These are phyloP conservation scores for Solanum habrochaites DNA, from an alignment of 257 asterid species.

Conservation along the genomic window DNA sequence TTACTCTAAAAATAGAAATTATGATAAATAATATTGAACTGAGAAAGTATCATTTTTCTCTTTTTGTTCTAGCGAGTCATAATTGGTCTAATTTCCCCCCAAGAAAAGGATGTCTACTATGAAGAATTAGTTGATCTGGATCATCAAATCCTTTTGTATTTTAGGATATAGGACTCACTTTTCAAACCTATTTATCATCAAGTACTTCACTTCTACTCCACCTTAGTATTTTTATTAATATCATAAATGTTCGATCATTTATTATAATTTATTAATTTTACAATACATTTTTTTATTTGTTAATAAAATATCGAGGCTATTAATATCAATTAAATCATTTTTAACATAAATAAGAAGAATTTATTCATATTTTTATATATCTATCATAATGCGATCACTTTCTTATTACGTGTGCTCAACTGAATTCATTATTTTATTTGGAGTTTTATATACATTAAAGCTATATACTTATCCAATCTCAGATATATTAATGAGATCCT, in stretches of 20 bases:
- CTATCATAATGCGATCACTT: neutral
- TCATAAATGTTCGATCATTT: neutral
- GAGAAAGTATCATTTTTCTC: neutral
- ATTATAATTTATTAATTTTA: neutral
- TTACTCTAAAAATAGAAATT: too few relatives aligned
- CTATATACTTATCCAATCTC: neutral
- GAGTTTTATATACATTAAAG: too few relatives aligned
- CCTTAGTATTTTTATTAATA: neutral
- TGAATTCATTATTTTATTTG: neutral
- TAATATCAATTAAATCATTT: neutral
- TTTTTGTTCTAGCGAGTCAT: neutral
- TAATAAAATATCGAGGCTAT: neutral
- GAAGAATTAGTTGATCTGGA: neutral
- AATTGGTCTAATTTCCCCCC: too few relatives aligned
- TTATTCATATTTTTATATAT: neutral
- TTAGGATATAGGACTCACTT: neutral
- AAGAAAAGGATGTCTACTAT: neutral
- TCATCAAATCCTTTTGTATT: neutral
- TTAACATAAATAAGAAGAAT: neutral
- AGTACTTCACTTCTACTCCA: neutral
- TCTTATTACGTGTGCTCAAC: neutral
- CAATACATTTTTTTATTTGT: fast-evolving
- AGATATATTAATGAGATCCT: neutral
- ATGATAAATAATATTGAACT: too few relatives aligned
- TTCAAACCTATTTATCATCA: neutral